These are phyloP conservation scores for Podaxis pistillaris DNA, from an alignment of 768 basidiomycete species.

Conservation along the genomic window DNA sequence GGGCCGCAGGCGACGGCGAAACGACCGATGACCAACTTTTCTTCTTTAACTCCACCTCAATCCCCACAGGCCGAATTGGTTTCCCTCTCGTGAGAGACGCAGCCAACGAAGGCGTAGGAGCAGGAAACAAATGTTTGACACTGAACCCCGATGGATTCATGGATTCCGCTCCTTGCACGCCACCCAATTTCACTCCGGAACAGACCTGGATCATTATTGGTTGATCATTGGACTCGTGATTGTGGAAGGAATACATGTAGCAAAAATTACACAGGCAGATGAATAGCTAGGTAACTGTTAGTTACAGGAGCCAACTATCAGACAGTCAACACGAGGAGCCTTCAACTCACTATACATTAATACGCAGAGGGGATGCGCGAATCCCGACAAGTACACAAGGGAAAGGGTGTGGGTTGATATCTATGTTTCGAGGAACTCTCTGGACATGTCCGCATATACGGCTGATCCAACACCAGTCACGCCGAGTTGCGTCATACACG, in stretches of 20 bases:
- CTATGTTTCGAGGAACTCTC: slow-evolving; percentile 60
- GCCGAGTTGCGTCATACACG: slow-evolving; percentile 69
- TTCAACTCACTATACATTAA: background rate
- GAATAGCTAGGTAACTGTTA: background rate
- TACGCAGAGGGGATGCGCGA: background rate
- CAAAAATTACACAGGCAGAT: background rate
- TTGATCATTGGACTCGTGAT: background rate
- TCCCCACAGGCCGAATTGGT: slow-evolving; percentile 20
- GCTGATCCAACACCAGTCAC: slow-evolving; percentile 71
- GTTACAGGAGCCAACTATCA: background rate
- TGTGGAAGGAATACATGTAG: background rate
- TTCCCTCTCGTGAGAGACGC: slow-evolving; percentile 24
- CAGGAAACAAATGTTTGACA: slow-evolving; percentile 27
- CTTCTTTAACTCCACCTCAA: slow-evolving; percentile 24
- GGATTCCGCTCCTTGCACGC: slow-evolving; percentile 25
- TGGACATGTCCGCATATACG: slow-evolving; percentile 77
- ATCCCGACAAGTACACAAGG: background rate
- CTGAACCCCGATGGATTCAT: slow-evolving; percentile 23
- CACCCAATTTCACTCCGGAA: slow-evolving; percentile 25
- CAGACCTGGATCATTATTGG: slow-evolving; percentile 14
- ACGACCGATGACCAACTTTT: slow-evolving; percentile 25
- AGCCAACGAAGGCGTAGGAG: slow-evolving; percentile 22
- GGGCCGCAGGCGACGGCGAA: slow-evolving; percentile 26
- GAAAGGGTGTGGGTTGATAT: background rate
- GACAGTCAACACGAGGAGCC: background rate